Evolutionary conservation across 805 yeast genomes (phyloP).

Genomic region (Yamadazyma scolyti): DNA sequence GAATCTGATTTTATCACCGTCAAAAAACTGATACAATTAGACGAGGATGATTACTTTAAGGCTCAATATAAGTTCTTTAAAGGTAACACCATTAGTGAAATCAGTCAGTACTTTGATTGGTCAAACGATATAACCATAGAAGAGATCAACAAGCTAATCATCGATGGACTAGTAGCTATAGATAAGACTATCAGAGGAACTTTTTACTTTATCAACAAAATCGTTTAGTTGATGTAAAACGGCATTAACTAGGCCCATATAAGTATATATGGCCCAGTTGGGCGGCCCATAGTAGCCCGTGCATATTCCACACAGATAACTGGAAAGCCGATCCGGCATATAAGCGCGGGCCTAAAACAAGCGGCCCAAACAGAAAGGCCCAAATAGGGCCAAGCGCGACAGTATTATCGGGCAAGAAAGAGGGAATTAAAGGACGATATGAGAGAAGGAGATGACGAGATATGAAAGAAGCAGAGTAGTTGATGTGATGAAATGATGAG

Average conservation of each 20-base stretch:
- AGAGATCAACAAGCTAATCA: slow-evolving; percentile 58
- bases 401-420: no score
- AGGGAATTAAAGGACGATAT: no score
- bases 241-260: background rate
- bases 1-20: slow-evolving; percentile 21
- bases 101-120: slow-evolving; percentile 56
- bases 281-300: no score
- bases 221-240: no score
- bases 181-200: slow-evolving; percentile 70
- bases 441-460: no score
- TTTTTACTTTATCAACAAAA: slow-evolving; percentile 52
- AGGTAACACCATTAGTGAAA: slow-evolving; percentile 37
- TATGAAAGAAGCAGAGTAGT: no score
- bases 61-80: slow-evolving; percentile 20
- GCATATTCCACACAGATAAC: no score
- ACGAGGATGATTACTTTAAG: slow-evolving; percentile 13
- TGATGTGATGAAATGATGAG: no score
- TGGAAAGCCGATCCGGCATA: no score
- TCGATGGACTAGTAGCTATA: slow-evolving; percentile 52
- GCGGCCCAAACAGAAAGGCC: no score
- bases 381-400: no score
- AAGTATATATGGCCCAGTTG: background rate
- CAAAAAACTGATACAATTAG: slow-evolving; percentile 18
- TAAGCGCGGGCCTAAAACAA: no score
- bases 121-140: slow-evolving; percentile 63